Base-by-base conservation (phyloP, 352 stramenopile genomes). In the Phytophthora citricola region DNA sequence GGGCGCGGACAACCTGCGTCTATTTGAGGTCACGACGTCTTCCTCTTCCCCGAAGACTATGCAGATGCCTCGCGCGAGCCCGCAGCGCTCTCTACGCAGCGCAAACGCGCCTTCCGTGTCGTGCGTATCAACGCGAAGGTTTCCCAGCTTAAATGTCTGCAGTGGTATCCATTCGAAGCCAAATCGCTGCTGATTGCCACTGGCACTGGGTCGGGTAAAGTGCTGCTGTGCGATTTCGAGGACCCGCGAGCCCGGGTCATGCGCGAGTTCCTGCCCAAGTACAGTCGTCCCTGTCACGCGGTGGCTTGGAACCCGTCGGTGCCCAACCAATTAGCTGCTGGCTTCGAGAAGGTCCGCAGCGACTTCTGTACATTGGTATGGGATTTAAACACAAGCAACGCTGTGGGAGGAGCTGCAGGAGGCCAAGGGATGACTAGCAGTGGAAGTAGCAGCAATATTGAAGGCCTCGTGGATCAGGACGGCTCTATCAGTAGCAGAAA, bases 301-400 rank as follows among this genome's bases (percentile, higher is more conserved):
- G 84, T 96, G 17, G 86, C 86, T 12, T 96, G 88, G 88, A 96
- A 96, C 62, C 71, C 69, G 24, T 79, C 84, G 2, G 62, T 90
- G 46, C 77, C 86, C n/a, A 76, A 90, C 38, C 88, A 94, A 54
- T 77, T 96, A 43, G 88, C 82, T 0, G 86, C 84, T 5, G 88
- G 88, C 31, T 94, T 96, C 62, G 88, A 96, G 48, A 96, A 96
- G 69, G 86, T 96, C 24, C 85, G 88, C 40, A 92, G 83, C 48
- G 88, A 94, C 58, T 94, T 86, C 40, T 95, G 88, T 41, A 93
- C 88, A 22, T 66, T 95, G 2, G 88, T 95, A 32, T 95, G 88
- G 88, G 88, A 95, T 53, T 66, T 95, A 20, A 91, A 90, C 27
- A 78, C 75, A 41, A 76, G 71, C n/a, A 61, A 39, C 10, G 39